Base-by-base conservation (phyloP, 257 asterid species). In the Capsicum pubescens region DNA sequence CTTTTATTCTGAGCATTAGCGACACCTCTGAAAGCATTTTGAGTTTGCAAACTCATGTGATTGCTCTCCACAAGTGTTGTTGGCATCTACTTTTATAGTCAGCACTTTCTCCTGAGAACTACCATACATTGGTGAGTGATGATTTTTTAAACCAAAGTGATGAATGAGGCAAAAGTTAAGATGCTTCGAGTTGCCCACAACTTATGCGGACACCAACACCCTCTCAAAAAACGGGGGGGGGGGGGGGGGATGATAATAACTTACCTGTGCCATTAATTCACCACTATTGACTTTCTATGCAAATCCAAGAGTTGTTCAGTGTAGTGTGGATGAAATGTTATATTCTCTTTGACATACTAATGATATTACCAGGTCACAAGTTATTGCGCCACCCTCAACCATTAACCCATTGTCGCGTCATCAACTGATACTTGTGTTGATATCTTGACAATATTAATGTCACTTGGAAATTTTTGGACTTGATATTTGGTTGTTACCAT, bases 111-210 rank as follows among this genome's bases (percentile, higher is more conserved):
- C 48, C 4, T 7, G 21, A 74, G 9, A 77, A 54, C 81, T 26
- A 69, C 9, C 5, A 4, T 42, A 42, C 64, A 54, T 26, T 14
- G 12, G 50, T 32, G 64, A 77, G 63, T 76, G 81, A 12, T 26
- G 15, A 52, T 50, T 15, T 50, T 76, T 21, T 76, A 76, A 76
- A 52, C 6, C 26, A 4, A 9, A 52, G 48, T 76, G 81, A 77
- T 77, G 81, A 77, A 54, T 77, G 42, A 16, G 54, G 64, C 48
- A 77, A 48, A 52, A 54, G 61, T 77, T 77, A 77, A 7, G 50
- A 15, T 77, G 64, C 7, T 54, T 19, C 0, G 11, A 52, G 6
- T 11, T 11, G 39, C 19, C 9, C 79, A 19, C 58, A 71, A 71
- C 39, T 46, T 5, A 19, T 9, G 7, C 11, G 1, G 2, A 44